phyloP scores from a whole-genome alignment of 2,329 filamentous ascomycete genomes.

The Neocatenulostroma microsporum region DNA sequence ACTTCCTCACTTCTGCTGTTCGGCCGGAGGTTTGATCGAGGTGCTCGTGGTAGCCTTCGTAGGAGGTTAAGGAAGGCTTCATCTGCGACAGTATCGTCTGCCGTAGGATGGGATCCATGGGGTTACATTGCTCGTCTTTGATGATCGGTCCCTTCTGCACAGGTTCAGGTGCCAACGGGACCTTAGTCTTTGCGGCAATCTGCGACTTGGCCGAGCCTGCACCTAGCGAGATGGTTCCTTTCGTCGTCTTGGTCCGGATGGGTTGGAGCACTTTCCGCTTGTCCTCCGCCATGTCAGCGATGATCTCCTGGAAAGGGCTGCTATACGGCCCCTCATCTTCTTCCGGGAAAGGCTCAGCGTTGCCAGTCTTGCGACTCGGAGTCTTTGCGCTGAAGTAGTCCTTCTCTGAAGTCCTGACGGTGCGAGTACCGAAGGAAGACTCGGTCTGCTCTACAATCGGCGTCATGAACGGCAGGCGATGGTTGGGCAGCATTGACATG shows the following conservation, averaged over 20 bases:
- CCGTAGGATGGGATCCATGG: constrained; percentile 69
- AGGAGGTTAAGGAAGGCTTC: constrained; percentile 64
- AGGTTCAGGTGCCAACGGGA: constrained; percentile 31
- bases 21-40: constrained; percentile 56
- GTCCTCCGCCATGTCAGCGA: constrained; percentile 41
- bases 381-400: constrained; percentile 64
- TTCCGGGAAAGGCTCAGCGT: constrained; percentile 30
- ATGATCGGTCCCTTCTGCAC: constrained; percentile 64
- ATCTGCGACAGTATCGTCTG: constrained; percentile 66
- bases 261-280: constrained; percentile 45
- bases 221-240: constrained; percentile 33
- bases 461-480: constrained; percentile 94
- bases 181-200: constrained; percentile 21
- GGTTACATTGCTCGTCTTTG: constrained; percentile 78
- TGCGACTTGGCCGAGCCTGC: constrained; percentile 27
- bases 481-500: constrained; percentile 71
- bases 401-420: constrained; percentile 46
- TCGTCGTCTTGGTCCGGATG: constrained; percentile 41
- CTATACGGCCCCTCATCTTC: constrained; percentile 47
- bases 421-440: constrained; percentile 65
- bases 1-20: constrained; percentile 71
- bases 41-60: constrained; percentile 73
- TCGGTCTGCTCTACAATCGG: constrained; percentile 96
- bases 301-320: constrained; percentile 64
- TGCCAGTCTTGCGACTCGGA: constrained; percentile 54